Percentiles rank a stretch among this genome's conserved stretches.
Evolutionary conservation across 1,139 yeast genomes (phyloP).

Genomic region (Kluyveromyces sp.): DNA sequence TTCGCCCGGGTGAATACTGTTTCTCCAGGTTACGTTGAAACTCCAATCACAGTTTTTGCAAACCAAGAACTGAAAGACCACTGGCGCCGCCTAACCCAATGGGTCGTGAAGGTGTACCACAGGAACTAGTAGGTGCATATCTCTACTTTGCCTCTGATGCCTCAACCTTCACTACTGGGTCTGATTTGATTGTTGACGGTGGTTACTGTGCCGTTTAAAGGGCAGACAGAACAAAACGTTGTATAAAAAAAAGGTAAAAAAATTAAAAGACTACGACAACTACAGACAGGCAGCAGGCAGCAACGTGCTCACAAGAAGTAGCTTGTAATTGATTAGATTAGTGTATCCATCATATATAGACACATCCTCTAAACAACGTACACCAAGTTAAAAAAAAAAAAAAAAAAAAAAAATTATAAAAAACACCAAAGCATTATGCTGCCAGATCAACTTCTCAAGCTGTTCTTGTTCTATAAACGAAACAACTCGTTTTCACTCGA

Average conservation of each 20-base stretch:
- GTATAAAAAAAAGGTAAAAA: neutral
- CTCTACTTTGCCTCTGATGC: conserved; percentile 85
- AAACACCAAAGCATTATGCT: no score
- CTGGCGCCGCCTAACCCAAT: conserved; percentile 66
- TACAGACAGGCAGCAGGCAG: no score
- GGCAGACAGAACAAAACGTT: neutral
- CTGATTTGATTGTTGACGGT: conserved; percentile 78
- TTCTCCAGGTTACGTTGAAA: conserved; percentile 80
- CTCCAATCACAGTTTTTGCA: conserved; percentile 59
- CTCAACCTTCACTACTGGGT: conserved; percentile 74
- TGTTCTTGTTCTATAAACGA: no score
- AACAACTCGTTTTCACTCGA: no score
- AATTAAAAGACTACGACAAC: neutral
- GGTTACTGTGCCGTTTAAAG: conserved; percentile 44
- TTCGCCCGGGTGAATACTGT: conserved; percentile 82
- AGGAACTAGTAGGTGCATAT: conserved; percentile 82
- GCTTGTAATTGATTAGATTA: no score
- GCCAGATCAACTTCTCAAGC: no score
- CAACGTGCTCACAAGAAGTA: no score
- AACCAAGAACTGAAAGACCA: conserved; percentile 44
- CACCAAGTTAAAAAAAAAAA: no score
- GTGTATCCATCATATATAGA: no score
- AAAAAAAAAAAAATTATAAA: no score
- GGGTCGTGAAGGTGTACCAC: conserved; percentile 74
- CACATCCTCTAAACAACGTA: no score